Base-by-base conservation (phyloP, 495 filamentous ascomycete species). In the Aspergillus diversus region DNA sequence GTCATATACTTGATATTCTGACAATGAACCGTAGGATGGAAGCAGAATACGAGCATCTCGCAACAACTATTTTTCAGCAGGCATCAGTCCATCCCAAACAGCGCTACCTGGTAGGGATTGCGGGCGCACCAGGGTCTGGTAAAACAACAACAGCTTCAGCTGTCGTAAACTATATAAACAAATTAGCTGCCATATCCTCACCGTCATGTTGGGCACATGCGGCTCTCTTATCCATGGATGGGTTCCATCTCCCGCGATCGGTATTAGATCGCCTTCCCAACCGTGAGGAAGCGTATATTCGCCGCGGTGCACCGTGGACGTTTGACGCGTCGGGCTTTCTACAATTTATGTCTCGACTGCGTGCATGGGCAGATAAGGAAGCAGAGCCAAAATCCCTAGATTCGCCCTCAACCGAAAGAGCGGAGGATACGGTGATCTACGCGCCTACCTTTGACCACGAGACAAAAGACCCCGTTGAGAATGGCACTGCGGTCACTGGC, bases 81-180 rank as follows among this genome's bases (percentile, higher is more conserved):
- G 21, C 21, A 27, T 27, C 21, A 27, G 21, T 27, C 21, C 21
- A 27, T 2, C 21, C 21, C 21, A 27, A 27, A 27, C 21, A 27
- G 21, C 21, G 21, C 21, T 27, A 27, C 21, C 21, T 27, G 21
- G 21, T 27, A 27, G 21, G 21, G 21, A 27, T 27, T 27, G 21
- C 21, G 21, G 21, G 21, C 21, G 21, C 21, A 27, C 80, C 81
- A 6, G 81, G 81, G 0, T 78, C 77, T 6, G 81, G 81, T 8
- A 84, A 84, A 57, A 80, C 81, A 7, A 84, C 81, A 5, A 80
- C 75, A 13, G 78, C 80, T 0, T 62, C 71, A 17, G 70, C 72
- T 1, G 63, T 81, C 8, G 65, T 82, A 12, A 81, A 78, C 55
- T 27, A n/a, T 6, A 17, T 12, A 59, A 21, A 46, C 49, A 31